phyloP scores from a whole-genome alignment of 108 stramenopile species.

The Nitzschia sp. region DNA sequence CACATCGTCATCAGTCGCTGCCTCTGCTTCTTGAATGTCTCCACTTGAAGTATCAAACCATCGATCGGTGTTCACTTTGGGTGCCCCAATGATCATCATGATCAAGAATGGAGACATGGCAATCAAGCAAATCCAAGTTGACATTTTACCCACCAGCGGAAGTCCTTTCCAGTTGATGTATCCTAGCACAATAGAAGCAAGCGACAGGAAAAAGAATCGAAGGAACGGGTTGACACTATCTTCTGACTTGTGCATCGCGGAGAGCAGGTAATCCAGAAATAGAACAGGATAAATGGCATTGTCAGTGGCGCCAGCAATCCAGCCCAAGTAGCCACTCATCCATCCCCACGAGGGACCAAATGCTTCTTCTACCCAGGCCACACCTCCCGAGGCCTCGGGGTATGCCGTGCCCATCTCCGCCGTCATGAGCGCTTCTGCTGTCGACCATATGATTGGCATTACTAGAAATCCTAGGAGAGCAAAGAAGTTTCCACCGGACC shows the following conservation, averaged over 20 bases:
- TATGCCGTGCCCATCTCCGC: conserved; percentile 87
- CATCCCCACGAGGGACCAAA: conserved; percentile 84
- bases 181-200: conserved; percentile 61
- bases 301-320: conserved; percentile 83
- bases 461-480: conserved; percentile 84
- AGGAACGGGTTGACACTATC: conserved; percentile 16
- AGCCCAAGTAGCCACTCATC: conserved; percentile 85
- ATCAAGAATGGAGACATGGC: conserved; percentile 93
- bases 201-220: conserved; percentile 47
- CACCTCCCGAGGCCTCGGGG: conserved; percentile 89
- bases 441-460: conserved; percentile 88
- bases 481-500: conserved; percentile 83
- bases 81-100: conserved; percentile 65
- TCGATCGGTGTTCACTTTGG: conserved; percentile 68
- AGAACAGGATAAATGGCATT: conserved; percentile 90
- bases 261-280: conserved; percentile 77
- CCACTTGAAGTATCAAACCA: conserved; percentile 60
- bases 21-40: not conserved
- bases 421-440: conserved; percentile 92
- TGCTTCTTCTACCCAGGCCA: conserved; percentile 93
- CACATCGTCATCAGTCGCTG: conserved; percentile 33
- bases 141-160: conserved; percentile 81
- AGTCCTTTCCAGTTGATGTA: conserved; percentile 89
- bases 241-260: conserved; percentile 21
- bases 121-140: conserved; percentile 76